Conservation (phyloP, 2,329 filamentous ascomycete species). For the Colletotrichum sublineola region DNA sequence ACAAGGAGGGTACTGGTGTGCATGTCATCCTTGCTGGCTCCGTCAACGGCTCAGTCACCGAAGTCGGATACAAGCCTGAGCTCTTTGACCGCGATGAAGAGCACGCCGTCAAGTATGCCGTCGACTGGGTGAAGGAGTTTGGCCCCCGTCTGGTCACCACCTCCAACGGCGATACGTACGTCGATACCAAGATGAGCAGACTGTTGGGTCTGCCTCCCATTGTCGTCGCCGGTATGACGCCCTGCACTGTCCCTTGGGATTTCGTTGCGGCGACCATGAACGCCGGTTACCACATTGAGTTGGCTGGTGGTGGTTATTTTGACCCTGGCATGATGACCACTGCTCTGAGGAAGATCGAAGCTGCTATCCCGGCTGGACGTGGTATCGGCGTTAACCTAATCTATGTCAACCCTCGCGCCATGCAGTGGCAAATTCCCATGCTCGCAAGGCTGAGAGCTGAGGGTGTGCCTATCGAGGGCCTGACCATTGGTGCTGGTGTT, state of each 20-base stretch:
- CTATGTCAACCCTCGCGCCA: slow-evolving; percentile 89
- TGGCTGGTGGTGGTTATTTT: slow-evolving; percentile 92
- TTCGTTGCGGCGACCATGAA: slow-evolving; percentile 95
- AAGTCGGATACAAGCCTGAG: slow-evolving; percentile 98
- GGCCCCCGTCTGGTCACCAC: slow-evolving; percentile 93
- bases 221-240: slow-evolving; percentile 95
- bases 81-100: slow-evolving; percentile 97
- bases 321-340: slow-evolving; percentile 85
- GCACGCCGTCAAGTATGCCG: slow-evolving; percentile 92
- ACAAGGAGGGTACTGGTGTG: slow-evolving; percentile 98
- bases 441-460: slow-evolving; percentile 84
- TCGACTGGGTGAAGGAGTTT: slow-evolving; percentile 98
- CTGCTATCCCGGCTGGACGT: slow-evolving; percentile 83
- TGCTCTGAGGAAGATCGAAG: slow-evolving; percentile 87
- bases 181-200: slow-evolving; percentile 96
- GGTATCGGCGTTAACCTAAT: slow-evolving; percentile 93
- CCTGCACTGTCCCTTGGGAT: slow-evolving; percentile 88
- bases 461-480: slow-evolving; percentile 90
- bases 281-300: slow-evolving; percentile 92
- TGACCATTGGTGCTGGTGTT: slow-evolving; percentile 93
- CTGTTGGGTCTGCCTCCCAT: slow-evolving; percentile 87
- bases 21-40: slow-evolving; percentile 94
- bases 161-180: slow-evolving; percentile 87
- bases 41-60: slow-evolving; percentile 89
- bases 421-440: slow-evolving; percentile 93